Evolutionary conservation across 1,139 yeast genomes (phyloP), one percentile per base, ranked within the genome.

Genomic region (Geotrichum australiense): DNA sequence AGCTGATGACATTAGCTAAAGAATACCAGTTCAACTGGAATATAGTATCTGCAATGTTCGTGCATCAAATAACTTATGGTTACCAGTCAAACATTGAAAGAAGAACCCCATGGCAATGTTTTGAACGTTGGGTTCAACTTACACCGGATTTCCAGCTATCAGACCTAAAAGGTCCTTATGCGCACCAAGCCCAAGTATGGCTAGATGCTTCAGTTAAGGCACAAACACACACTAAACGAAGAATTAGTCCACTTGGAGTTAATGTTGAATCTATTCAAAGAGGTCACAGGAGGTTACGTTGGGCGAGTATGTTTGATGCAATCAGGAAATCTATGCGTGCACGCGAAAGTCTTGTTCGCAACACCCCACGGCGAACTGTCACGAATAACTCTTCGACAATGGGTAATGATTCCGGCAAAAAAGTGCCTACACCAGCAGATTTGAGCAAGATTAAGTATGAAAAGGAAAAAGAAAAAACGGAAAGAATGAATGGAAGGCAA

Each of bases 261-360:
- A 93, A 94, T 0, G 74, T 77, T 26, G 96, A 91, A 53, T 83
- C 94, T 0, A 81, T 87, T 38, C 96, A 89, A 62, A 69, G 97
- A 53, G 98, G 97, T 15, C 96, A 91, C 57, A 68, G 85, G 47
- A 70, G 94, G 42, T 68, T 91, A 46, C 71, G 97, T 47, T 93
- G 94, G 96, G 96, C 96, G 0, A 83, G 95, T 39, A 82, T 91
- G 86, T 85, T 91, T 68, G 98, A 93, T 59, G 96, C 95, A 0
- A 81, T 91, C 67, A 71, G 96, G 46, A 89, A 87, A 62, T 71
- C 82, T 50, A 86, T 89, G 81, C 77, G 85, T 51, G 89, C 86
- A 58, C 72, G 97, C 37, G 98, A 91, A 59, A 76, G 68, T 53
- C 69, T 72, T 11, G 78, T 81, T 4, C 69, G 73, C 47, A 79